These are phyloP conservation scores for Kodamaea fukazawae DNA, from an alignment of 805 yeast genomes.

Conservation along the genomic window DNA sequence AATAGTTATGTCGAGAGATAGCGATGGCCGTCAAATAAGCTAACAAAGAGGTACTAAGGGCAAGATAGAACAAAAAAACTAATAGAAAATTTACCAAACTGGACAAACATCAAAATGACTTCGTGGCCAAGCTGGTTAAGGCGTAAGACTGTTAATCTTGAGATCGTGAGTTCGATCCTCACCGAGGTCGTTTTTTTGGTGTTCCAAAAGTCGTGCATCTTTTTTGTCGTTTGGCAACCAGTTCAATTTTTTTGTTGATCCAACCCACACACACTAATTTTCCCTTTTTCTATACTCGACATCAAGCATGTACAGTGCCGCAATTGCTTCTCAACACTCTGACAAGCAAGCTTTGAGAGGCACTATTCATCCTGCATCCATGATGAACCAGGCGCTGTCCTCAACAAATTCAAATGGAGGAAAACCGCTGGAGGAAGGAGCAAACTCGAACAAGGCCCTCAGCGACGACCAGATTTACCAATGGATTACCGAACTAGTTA, in stretches of 20 bases:
- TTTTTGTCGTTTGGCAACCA: not conserved
- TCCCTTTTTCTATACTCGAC: slow-evolving; percentile 1
- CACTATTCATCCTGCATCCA: too few species aligned
- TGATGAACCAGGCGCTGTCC: too few species aligned
- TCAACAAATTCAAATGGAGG: too few species aligned
- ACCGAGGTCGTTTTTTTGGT: slow-evolving; percentile 11
- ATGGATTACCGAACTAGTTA: slow-evolving; percentile 86
- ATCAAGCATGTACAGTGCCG: slow-evolving; percentile 6
- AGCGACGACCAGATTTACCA: slow-evolving; percentile 78
- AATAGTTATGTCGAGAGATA: too few species aligned
- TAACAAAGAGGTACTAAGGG: too few species aligned
- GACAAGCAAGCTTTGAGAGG: slow-evolving; percentile 6
- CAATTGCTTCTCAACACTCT: slow-evolving; percentile 5
- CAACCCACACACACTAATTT: not conserved
- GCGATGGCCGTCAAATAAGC: too few species aligned
- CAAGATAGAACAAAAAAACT: too few species aligned
- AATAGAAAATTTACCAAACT: too few species aligned
- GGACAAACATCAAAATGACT: too few species aligned
- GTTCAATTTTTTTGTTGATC: not conserved
- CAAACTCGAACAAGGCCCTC: slow-evolving; percentile 26
- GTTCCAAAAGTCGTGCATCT: not conserved
- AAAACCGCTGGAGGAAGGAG: not conserved
- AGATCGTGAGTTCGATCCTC: slow-evolving; percentile 29
- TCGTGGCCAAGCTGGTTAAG: slow-evolving; percentile 32
- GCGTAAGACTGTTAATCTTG: slow-evolving; percentile 28